Base-by-base conservation (phyloP, 192 early-diverging fungal genomes). In the Coemansia sp. region DNA sequence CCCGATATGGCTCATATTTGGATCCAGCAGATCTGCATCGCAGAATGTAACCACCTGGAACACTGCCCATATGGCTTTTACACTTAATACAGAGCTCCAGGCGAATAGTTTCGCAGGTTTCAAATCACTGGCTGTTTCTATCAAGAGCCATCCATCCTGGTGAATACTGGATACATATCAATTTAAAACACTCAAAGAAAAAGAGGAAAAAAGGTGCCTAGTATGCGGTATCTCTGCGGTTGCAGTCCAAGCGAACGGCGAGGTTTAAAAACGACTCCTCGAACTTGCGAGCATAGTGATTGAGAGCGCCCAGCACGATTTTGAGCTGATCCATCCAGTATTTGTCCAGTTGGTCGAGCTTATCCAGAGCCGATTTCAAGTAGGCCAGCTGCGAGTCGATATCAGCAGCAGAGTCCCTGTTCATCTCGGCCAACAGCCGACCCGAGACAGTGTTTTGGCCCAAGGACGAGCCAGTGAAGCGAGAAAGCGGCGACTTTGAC, bases 231-330 rank as follows among this genome's bases (percentile, higher is more conserved):
- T 67, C 48, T 37, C 71, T 45, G 9, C 72, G 56, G 62, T 73
- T 71, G 61, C 70, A 75, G 41, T 81, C 74, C 25, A 82, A 58
- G 13, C 74, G 69, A 23, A 76, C 74, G 6, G 80, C 80, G 28
- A 77, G 38, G 3, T 83, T 86, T 14, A 85, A 73, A 72, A 93
- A 96, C 36, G 85, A 93, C 59, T 80, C 73, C 67, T 93, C 94
- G 56, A 87, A 92, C 55, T 94, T 93, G 63, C 92, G 68, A 41
- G 90, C 91, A 71, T 88, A 91, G 76, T 88, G 89, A 67, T 92
- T 91, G 6, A 96, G 86, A 6, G 87, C 88, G 6, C 90, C 88
- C 47, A 94, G 88, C 64, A 96, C 64, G 16, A 85, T 73, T 57
- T 86, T 85, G 58, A 95, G 85, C 63, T 90, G 88, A 48, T 85